Base-by-base conservation (phyloP, 805 yeast species). In the Scheffersomyces ergatensis region DNA sequence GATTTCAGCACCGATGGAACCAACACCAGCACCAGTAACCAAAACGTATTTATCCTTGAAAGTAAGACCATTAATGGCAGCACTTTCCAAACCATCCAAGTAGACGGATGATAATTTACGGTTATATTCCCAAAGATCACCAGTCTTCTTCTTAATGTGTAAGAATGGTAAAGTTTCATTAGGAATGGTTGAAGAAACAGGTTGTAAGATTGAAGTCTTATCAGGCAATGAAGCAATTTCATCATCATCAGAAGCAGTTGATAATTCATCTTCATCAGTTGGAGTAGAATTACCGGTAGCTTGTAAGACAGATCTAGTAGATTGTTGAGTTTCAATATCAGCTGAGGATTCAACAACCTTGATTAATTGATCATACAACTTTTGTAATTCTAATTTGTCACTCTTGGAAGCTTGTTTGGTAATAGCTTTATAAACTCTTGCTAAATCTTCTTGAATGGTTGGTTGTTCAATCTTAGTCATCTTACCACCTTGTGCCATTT, bases 1-100 rank as follows among this genome's bases (percentile, higher is more conserved):
- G 53, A 93, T 80, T 68, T 93, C 97, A 46, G 97, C 97, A 72
- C 98, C 99, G 60, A 93, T 93, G 38, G 99, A 93, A 40, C 98
- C 99, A 36, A 88, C 90, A 76, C 99, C 99, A 38, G 98, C 98
- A 76, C 99, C 99, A 36, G 99, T 93, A 51, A 93, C 76, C 57
- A 93, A 78, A 38, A 90, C 97, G 52, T 83, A 82, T 68, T 89
- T 93, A 63, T 82, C 88, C 63, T 83, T 82, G 75, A 83, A 93
- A 30, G 96, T 79, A 42, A 89, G 78, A 72, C 99, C 99, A 55
- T 90, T 93, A 49, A 88, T 80, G 26, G 99, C 97, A 63, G 95
- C 96, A 47, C 78, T 77, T 71, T 93, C 98, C 60, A 93, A 81
- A 44, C 93, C 95, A 61, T 89, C 90, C 63, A 93, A 78, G 70